Evolutionary conservation across 2,329 filamentous ascomycete genomes (phyloP).

Genomic region (Rhexocercosporidium sp.): DNA sequence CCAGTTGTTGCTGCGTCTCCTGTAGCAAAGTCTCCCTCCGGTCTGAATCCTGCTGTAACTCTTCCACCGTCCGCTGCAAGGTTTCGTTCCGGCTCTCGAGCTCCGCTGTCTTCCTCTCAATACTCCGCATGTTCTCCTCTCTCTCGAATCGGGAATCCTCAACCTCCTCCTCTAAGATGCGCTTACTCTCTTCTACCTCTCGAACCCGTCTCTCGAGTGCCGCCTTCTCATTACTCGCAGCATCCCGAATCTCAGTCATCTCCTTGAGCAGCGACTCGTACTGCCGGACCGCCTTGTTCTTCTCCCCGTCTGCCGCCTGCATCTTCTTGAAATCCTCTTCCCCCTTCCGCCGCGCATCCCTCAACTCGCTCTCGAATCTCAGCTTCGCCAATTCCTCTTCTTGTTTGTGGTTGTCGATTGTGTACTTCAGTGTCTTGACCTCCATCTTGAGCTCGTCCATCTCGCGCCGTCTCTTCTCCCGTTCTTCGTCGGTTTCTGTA

Average conservation of each 20-base stretch:
- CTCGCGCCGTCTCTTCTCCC: slow-evolving; percentile 35
- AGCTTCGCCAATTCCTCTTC: slow-evolving; percentile 82
- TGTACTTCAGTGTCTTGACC: slow-evolving; percentile 85
- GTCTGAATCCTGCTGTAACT: slow-evolving; percentile 53
- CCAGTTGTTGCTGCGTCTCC: slow-evolving; percentile 49
- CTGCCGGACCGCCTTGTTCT: slow-evolving; percentile 54
- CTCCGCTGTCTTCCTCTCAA: slow-evolving; percentile 65
- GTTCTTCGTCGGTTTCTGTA: slow-evolving; percentile 40
- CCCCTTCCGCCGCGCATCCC: slow-evolving; percentile 79
- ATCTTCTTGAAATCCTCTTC: slow-evolving; percentile 81
- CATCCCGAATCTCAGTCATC: slow-evolving; percentile 56
- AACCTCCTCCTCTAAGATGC: slow-evolving; percentile 77
- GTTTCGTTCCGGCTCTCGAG: slow-evolving; percentile 64
- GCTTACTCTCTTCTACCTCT: slow-evolving; percentile 74
- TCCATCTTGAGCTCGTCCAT: slow-evolving; percentile 89
- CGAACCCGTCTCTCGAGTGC: slow-evolving; percentile 72
- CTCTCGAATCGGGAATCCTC: slow-evolving; percentile 70
- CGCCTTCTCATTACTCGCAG: slow-evolving; percentile 60
- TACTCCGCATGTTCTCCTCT: slow-evolving; percentile 71
- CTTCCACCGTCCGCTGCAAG: slow-evolving; percentile 59
- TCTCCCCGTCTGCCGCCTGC: slow-evolving; percentile 63
- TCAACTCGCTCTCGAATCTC: slow-evolving; percentile 81
- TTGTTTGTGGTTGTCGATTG: slow-evolving; percentile 83
- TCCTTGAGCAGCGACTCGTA: slow-evolving; percentile 57
- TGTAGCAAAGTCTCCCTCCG: slow-evolving; percentile 40